Evolutionary conservation across 1,284 basidiomycete genomes (phyloP).

Genomic region (Coniferiporia weirii): DNA sequence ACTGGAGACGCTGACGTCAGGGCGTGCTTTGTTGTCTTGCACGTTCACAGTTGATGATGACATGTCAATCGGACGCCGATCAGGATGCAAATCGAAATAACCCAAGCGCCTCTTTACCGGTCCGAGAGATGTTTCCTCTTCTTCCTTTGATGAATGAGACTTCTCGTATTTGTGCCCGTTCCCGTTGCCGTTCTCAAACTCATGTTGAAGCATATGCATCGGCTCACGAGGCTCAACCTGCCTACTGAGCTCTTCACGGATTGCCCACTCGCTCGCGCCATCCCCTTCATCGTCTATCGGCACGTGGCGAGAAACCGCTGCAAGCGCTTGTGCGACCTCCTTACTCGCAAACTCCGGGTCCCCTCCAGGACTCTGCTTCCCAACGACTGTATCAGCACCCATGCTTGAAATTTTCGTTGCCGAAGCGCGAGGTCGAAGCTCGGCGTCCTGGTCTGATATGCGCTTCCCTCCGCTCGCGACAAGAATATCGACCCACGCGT

Average conservation of each 20-base stretch:
- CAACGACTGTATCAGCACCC: slow-evolving; percentile 27
- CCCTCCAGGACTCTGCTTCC: slow-evolving; percentile 18
- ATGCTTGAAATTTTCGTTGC: slow-evolving; percentile 11
- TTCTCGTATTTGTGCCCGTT: slow-evolving; percentile 20
- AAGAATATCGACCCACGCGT: slow-evolving; percentile 82
- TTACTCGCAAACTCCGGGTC: slow-evolving; percentile 66
- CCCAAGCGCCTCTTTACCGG: slow-evolving; percentile 37
- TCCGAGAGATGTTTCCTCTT: slow-evolving; percentile 17
- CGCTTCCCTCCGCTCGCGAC: slow-evolving; percentile 60
- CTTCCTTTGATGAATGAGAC: slow-evolving; percentile 10
- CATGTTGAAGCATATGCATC: slow-evolving; percentile 23
- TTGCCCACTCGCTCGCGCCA: slow-evolving; percentile 32
- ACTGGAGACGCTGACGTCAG: neutral
- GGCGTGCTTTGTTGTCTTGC: neutral
- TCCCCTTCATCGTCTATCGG: slow-evolving; percentile 40
- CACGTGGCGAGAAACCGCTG: slow-evolving; percentile 52
- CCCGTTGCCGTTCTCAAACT: neutral
- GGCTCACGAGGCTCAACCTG: slow-evolving; percentile 21
- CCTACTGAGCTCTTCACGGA: slow-evolving; percentile 24
- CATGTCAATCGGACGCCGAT: slow-evolving; percentile 23
- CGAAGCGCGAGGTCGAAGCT: slow-evolving; percentile 28
- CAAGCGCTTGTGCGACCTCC: slow-evolving; percentile 67
- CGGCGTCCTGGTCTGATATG: slow-evolving; percentile 55
- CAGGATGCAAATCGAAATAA: slow-evolving; percentile 69
- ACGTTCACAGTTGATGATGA: neutral